Evolutionary conservation across 2,329 filamentous ascomycete genomes (phyloP).

Genomic region (Clonostachys sp.): DNA sequence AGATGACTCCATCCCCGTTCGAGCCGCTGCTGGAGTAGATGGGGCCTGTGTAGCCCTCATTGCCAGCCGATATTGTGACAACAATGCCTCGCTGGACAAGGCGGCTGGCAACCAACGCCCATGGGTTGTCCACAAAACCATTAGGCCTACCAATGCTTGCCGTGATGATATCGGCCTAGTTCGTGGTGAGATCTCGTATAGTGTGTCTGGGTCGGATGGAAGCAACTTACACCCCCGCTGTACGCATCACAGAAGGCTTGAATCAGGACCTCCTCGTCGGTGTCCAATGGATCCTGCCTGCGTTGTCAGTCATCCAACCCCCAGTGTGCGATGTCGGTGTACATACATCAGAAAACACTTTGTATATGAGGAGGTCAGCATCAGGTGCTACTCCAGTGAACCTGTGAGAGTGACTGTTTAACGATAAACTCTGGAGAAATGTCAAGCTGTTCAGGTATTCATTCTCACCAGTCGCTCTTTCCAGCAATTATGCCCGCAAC

Average conservation of each 20-base stretch:
- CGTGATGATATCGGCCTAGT: slow-evolving; percentile 37
- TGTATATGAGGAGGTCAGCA: slow-evolving; percentile 27
- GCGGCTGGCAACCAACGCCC: slow-evolving; percentile 32
- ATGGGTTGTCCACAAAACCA: slow-evolving; percentile 34
- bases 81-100: slow-evolving; percentile 40
- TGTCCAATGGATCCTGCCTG: slow-evolving; percentile 4
- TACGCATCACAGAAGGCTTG: slow-evolving; percentile 29
- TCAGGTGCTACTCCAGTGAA: slow-evolving; percentile 30
- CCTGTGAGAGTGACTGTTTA: slow-evolving; percentile 7
- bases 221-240: slow-evolving; percentile 17
- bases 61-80: slow-evolving; percentile 45
- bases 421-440: not conserved
- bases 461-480: slow-evolving; percentile 4
- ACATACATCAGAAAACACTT: slow-evolving; percentile 19
- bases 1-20: slow-evolving; percentile 22
- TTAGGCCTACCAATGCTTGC: slow-evolving; percentile 29
- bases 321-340: not conserved
- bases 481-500: slow-evolving; percentile 19
- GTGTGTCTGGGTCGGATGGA: not conserved
- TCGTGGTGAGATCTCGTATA: not conserved
- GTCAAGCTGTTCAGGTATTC: not conserved
- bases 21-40: slow-evolving; percentile 34
- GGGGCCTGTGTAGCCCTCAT: slow-evolving; percentile 40
- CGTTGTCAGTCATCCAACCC: not conserved
- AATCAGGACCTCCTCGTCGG: slow-evolving; percentile 21